Conservation (phyloP, 768 basidiomycete genomes). For the Russula earlei region DNA sequence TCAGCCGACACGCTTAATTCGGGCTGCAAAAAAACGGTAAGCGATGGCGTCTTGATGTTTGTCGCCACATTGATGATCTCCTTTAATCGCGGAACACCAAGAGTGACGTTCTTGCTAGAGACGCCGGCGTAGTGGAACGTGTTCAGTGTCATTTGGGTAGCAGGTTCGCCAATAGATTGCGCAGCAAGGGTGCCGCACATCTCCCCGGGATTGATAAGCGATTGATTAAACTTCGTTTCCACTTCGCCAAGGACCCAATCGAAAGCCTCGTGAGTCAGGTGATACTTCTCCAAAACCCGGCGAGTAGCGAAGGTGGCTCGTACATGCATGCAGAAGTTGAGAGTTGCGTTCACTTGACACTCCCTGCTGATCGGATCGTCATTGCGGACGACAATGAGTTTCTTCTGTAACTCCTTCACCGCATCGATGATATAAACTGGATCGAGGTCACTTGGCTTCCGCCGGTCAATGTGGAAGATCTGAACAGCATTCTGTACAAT, state of each 20-base stretch:
- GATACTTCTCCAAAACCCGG: constrained; percentile 79
- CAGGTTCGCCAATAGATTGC: constrained; percentile 98
- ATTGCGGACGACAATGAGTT: constrained; percentile 83
- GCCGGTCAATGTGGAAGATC: constrained; percentile 93
- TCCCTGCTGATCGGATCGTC: constrained; percentile 63
- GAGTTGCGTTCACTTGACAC: constrained; percentile 81
- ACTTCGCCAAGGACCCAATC: constrained; percentile 97
- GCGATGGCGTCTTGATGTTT: constrained; percentile 96
- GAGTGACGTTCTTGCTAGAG: constrained; percentile 98
- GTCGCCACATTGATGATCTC: constrained; percentile 99
- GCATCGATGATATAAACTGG: constrained; percentile 80
- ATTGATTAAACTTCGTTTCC: constrained; percentile 91
- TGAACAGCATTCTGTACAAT: constrained; percentile 93
- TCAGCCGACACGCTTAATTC: constrained; percentile 51
- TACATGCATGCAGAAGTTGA: constrained; percentile 89
- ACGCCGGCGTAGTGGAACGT: constrained; percentile 99
- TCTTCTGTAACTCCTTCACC: constrained; percentile 62
- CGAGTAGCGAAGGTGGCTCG: constrained; percentile 83
- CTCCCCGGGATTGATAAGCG: constrained; percentile 88
- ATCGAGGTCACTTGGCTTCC: constrained; percentile 88
- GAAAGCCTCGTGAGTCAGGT: constrained; percentile 87
- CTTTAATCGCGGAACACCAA: constrained; percentile 97
- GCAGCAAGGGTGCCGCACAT: constrained; percentile 99
- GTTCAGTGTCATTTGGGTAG: constrained; percentile 99
- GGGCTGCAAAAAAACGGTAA: constrained; percentile 81